Evolutionary conservation across 306 rosid species (phyloP).

Genomic region (Rosa chinensis): DNA sequence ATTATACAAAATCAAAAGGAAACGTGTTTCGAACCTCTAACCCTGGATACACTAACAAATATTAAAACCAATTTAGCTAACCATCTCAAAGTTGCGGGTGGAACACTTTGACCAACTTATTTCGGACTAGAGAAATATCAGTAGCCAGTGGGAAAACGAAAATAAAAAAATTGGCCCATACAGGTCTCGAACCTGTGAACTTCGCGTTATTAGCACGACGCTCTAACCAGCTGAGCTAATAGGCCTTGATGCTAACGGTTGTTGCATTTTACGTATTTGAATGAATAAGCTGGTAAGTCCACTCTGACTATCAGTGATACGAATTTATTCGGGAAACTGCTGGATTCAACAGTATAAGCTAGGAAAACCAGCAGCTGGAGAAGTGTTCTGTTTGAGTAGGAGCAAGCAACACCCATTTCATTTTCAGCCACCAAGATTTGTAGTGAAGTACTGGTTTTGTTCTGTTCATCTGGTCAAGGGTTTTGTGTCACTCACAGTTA

Average conservation of each 20-base stretch:
- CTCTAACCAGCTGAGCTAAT: conserved; percentile 19
- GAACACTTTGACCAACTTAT: no score
- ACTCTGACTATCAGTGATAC: no score
- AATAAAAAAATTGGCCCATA: neutral
- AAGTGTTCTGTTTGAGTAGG: no score
- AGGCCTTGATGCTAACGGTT: rapidly evolving
- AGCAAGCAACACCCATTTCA: no score
- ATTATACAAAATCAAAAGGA: neutral
- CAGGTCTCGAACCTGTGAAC: conserved; percentile 21
- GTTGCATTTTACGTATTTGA: neutral
- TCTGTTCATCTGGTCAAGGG: neutral
- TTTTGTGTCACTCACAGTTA: no score
- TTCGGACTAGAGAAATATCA: no score
- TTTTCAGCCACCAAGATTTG: neutral
- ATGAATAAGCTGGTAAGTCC: no score
- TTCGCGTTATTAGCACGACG: conserved; percentile 23
- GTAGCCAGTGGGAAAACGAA: no score
- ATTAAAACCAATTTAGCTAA: no score
- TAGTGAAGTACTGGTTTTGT: neutral
- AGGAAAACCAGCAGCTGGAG: neutral
- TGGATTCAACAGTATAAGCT: no score
- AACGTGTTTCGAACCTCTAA: neutral
- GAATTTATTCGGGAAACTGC: no score
- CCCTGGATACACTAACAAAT: neutral
- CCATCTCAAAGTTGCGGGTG: no score